Conservation (phyloP, 2,329 filamentous ascomycete genomes). For the Celoporthe dispersa region DNA sequence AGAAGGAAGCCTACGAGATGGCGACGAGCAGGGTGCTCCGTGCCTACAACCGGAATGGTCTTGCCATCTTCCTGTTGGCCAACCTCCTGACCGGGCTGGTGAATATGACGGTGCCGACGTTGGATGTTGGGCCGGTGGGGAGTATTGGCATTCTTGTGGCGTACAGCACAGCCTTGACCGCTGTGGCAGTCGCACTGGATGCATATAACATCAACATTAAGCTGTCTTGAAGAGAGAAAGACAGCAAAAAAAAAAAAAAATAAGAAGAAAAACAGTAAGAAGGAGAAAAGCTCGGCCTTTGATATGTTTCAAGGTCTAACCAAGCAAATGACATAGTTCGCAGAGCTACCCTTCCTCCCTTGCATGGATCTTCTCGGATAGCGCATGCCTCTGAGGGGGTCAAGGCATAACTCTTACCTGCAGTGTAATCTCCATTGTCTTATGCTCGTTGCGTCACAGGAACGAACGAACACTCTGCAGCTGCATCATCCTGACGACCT, state of each 20-base stretch:
- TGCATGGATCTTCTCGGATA: neutral
- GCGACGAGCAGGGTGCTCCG: constrained; percentile 82
- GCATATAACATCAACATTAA: constrained; percentile 71
- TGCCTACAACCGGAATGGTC: constrained; percentile 86
- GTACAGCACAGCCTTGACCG: constrained; percentile 72
- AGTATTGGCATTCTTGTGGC: constrained; percentile 76
- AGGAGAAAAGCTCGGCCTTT: neutral
- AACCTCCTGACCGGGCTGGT: constrained; percentile 89
- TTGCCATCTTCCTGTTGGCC: constrained; percentile 82
- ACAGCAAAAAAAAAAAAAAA: no score
- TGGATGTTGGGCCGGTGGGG: constrained; percentile 66
- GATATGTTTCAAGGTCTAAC: neutral
- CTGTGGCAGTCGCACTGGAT: constrained; percentile 70
- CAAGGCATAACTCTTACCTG: neutral
- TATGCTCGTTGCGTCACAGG: neutral
- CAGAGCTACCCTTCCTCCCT: neutral
- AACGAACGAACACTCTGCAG: neutral
- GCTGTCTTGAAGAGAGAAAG: constrained; percentile 41
- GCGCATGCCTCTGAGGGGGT: neutral
- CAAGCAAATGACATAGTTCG: neutral
- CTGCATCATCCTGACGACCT: neutral
- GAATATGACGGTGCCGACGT: constrained; percentile 83
- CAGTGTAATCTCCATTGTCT: neutral
- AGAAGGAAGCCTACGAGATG: constrained; percentile 65
- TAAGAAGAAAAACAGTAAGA: no score